Percentiles rank a stretch among this genome's conserved stretches.
These are phyloP conservation scores for Candida andamanensis DNA, from an alignment of 805 yeast genomes.

Conservation along the genomic window DNA sequence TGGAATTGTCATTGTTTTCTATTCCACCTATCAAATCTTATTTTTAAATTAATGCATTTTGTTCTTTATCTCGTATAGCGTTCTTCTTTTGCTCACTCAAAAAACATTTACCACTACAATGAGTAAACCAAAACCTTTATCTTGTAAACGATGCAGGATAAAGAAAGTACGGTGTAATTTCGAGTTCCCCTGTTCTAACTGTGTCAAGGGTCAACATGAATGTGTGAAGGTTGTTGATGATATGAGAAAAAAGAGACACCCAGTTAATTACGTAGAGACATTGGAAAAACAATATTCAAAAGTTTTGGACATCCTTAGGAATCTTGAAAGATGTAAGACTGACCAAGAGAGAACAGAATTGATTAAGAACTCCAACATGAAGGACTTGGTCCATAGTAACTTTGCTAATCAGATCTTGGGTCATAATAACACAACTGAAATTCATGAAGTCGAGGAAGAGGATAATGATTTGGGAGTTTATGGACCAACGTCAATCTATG, in stretches of 20 bases:
- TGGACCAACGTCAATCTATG: slow-evolving; percentile 44
- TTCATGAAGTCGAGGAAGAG: slow-evolving; percentile 8
- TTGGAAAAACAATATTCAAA: slow-evolving; percentile 30
- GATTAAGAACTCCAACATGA: slow-evolving; percentile 2
- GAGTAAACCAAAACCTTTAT: slow-evolving; percentile 9
- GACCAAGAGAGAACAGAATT: slow-evolving; percentile 11
- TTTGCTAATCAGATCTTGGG: no score
- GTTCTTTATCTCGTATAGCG: no score
- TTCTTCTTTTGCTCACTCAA: no score
- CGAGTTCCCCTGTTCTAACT: slow-evolving; percentile 45
- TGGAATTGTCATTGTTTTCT: slow-evolving; percentile 34
- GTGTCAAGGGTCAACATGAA: slow-evolving; percentile 37
- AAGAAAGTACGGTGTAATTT: slow-evolving; percentile 47
- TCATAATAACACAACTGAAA: neutral
- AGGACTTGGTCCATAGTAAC: neutral
- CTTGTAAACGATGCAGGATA: slow-evolving; percentile 38
- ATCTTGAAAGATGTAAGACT: slow-evolving; percentile 15
- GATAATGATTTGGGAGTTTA: slow-evolving; percentile 33
- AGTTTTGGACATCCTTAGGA: slow-evolving; percentile 20
- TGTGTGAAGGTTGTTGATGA: slow-evolving; percentile 47
- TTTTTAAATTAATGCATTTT: slow-evolving; percentile 29
- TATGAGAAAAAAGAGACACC: slow-evolving; percentile 47
- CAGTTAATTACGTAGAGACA: slow-evolving; percentile 45
- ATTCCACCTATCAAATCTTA: slow-evolving; percentile 39
- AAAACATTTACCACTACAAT: no score